These are phyloP conservation scores for Pestalotiopsis sp. DNA, from an alignment of 2,329 filamentous ascomycete species.

Conservation along the genomic window DNA sequence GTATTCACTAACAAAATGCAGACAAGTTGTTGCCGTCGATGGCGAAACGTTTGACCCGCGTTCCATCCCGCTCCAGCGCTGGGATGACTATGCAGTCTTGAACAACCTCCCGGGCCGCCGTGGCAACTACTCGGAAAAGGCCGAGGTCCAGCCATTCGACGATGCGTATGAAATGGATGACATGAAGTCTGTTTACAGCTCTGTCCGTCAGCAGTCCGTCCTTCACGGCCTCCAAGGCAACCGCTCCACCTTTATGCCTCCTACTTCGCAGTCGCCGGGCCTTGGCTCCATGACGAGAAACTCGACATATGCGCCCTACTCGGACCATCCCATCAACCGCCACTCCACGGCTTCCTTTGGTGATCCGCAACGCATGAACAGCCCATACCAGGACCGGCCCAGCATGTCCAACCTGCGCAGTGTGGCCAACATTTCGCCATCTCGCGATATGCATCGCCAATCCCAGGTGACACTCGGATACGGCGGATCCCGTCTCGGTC, in stretches of 20 bases:
- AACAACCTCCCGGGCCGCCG: slow-evolving; percentile 93
- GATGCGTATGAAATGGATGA: slow-evolving; percentile 97
- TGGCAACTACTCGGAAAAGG: slow-evolving; percentile 69
- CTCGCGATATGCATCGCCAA: slow-evolving; percentile 38
- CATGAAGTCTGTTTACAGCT: slow-evolving; percentile 95
- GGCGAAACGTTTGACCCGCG: slow-evolving; percentile 87
- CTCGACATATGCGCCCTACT: slow-evolving; percentile 48
- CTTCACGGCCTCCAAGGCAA: slow-evolving; percentile 75
- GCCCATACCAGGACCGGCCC: slow-evolving; percentile 62
- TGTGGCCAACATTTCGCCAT: slow-evolving; percentile 50
- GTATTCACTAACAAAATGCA: neutral
- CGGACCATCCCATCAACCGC: slow-evolving; percentile 58
- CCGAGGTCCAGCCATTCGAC: slow-evolving; percentile 59
- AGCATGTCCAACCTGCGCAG: slow-evolving; percentile 64
- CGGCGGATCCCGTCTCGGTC: slow-evolving; percentile 47
- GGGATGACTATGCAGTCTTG: slow-evolving; percentile 89
- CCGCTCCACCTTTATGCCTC: slow-evolving; percentile 77
- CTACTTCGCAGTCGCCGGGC: slow-evolving; percentile 67
- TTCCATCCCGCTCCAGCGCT: slow-evolving; percentile 90
- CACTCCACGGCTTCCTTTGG: slow-evolving; percentile 74
- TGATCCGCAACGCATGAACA: slow-evolving; percentile 52
- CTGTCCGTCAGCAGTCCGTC: slow-evolving; percentile 84
- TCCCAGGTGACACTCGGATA: slow-evolving; percentile 52
- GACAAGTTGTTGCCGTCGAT: slow-evolving; percentile 80
- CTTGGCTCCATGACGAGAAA: slow-evolving; percentile 55